Evolutionary conservation across 352 stramenopile species (phyloP).

Genomic region (Hyaloperonospora arabidopsidis): DNA sequence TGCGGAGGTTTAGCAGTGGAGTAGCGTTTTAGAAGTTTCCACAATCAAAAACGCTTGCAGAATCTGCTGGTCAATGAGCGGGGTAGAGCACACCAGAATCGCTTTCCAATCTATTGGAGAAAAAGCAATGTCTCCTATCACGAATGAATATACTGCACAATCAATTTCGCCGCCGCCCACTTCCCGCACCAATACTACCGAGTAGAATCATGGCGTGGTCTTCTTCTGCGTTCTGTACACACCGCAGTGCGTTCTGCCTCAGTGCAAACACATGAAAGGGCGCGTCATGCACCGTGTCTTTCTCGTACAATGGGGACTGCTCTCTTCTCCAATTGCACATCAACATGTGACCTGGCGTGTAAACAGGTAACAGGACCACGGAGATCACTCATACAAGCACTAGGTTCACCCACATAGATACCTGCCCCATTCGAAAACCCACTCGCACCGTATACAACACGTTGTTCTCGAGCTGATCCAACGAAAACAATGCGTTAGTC

Average conservation of each 20-base stretch:
- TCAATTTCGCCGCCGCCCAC: constrained; percentile 70
- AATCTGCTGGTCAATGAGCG: constrained; percentile 77
- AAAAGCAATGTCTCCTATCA: constrained; percentile 53
- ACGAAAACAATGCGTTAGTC: too few relatives aligned
- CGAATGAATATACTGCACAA: constrained; percentile 78
- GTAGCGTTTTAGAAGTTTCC: constrained; percentile 61
- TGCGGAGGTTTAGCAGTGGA: constrained; percentile 53
- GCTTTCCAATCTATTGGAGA: constrained; percentile 28
- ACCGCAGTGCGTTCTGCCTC: constrained; percentile 64
- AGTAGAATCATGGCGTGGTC: constrained; percentile 74
- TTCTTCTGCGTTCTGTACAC: constrained; percentile 69
- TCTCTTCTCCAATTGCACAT: too few relatives aligned
- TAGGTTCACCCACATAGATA: too few relatives aligned
- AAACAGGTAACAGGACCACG: too few relatives aligned
- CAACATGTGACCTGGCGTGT: too few relatives aligned
- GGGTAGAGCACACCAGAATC: constrained; percentile 55
- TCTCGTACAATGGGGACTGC: too few relatives aligned
- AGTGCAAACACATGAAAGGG: constrained; percentile 72
- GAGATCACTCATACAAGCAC: too few relatives aligned
- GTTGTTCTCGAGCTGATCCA: too few relatives aligned
- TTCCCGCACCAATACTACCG: constrained; percentile 63
- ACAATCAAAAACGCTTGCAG: constrained; percentile 69
- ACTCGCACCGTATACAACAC: too few relatives aligned
- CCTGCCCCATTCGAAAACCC: constrained; percentile 66
- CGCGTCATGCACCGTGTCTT: too few relatives aligned